Conservation (phyloP, 805 yeast genomes). For the Zygosaccharomyces gambellarensis region DNA sequence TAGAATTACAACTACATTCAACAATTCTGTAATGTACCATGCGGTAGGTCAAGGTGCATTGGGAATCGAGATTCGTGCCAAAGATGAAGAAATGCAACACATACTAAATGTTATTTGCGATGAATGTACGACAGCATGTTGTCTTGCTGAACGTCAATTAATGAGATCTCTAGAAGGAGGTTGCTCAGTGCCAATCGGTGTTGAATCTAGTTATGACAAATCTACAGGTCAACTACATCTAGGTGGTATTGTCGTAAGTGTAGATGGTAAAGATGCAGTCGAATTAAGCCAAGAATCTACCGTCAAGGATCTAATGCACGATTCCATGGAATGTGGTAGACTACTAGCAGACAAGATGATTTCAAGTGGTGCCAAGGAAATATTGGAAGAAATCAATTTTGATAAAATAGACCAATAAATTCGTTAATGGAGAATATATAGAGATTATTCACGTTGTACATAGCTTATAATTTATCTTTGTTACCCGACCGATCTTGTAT, state of each 20-base stretch:
- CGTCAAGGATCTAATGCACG: constrained; percentile 43
- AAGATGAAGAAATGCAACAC: constrained; percentile 53
- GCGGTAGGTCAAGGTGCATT: constrained; percentile 99
- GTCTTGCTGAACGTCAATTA: constrained; percentile 82
- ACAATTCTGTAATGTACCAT: constrained; percentile 78
- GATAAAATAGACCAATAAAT: constrained; percentile 46
- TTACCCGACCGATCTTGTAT: not conserved
- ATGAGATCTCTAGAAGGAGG: constrained; percentile 94
- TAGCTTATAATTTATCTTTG: not conserved
- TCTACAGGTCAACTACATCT: constrained; percentile 45
- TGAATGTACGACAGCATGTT: constrained; percentile 60
- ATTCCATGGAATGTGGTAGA: constrained; percentile 68
- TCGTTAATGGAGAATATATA: not conserved
- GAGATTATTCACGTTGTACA: constrained; percentile 1
- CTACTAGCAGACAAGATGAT: constrained; percentile 63
- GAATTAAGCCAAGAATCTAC: constrained; percentile 43
- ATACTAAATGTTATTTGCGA: constrained; percentile 65
- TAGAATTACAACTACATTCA: constrained; percentile 69
- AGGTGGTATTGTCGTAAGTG: constrained; percentile 73
- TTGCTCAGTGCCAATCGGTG: constrained; percentile 97
- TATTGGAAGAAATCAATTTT: constrained; percentile 74
- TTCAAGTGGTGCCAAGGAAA: constrained; percentile 73
- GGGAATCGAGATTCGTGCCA: constrained; percentile 80
- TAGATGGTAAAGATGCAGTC: constrained; percentile 71
- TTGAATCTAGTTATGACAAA: constrained; percentile 52